These are phyloP conservation scores for Eremothecium gossypii DNA, from an alignment of 1,139 yeast genomes.

Conservation along the genomic window DNA sequence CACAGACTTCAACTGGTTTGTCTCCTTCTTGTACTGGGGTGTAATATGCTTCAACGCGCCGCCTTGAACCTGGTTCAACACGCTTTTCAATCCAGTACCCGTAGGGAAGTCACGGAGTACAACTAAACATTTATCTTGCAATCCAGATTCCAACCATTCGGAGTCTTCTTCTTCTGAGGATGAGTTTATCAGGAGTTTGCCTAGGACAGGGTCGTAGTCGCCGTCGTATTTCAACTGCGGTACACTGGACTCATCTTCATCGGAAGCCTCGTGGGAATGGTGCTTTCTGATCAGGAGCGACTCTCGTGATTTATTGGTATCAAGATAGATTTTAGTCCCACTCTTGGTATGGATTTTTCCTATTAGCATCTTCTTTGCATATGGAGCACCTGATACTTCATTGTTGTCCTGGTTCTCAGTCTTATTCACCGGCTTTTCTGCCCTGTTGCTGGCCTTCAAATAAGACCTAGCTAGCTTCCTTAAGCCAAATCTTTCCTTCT, in stretches of 20 bases:
- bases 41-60: constrained; percentile 61
- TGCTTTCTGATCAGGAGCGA: constrained; percentile 5
- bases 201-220: constrained; percentile 6
- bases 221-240: constrained; percentile 7
- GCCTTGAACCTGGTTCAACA: constrained; percentile 55
- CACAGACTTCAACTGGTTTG: constrained; percentile 22
- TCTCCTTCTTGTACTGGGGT: constrained; percentile 8
- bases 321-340: constrained; percentile 7
- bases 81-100: constrained; percentile 39
- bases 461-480: constrained; percentile 23
- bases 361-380: constrained; percentile 3
- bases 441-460: constrained; percentile 8
- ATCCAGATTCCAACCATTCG: constrained; percentile 1
- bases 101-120: constrained; percentile 34
- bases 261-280: constrained; percentile 3
- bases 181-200: constrained; percentile 4
- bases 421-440: constrained; percentile 1
- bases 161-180: constrained; percentile 1
- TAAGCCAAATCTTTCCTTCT: constrained; percentile 22
- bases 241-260: constrained; percentile 5
- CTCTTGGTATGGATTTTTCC: constrained; percentile 4
- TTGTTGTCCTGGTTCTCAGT: constrained; percentile 3
- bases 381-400: constrained; percentile 1
- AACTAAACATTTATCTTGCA: constrained; percentile 16
- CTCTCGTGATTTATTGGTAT: constrained; percentile 5